Evolutionary conservation across 2,329 filamentous ascomycete species (phyloP).

Genomic region (Ascosphaera pollenicola): DNA sequence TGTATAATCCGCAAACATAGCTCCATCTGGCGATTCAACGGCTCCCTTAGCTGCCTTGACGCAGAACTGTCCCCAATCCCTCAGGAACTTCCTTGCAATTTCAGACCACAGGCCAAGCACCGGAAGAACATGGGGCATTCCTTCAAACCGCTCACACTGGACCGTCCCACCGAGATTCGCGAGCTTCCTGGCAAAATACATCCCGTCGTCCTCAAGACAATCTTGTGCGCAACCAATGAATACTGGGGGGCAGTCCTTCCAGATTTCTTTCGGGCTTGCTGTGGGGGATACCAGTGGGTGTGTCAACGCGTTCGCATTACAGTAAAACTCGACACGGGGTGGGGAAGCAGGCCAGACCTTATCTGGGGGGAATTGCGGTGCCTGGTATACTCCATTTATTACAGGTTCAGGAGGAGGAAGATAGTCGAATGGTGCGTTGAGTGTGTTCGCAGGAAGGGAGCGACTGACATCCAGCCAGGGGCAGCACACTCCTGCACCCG

Average conservation of each 20-base stretch:
- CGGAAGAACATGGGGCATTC: constrained; percentile 30
- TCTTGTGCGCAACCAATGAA: constrained; percentile 22
- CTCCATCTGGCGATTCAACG: constrained; percentile 8
- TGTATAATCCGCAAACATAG: constrained; percentile 13
- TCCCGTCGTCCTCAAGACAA: constrained; percentile 18
- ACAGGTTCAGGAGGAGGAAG: constrained; percentile 12
- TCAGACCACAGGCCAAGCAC: constrained; percentile 29
- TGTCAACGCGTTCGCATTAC: constrained; percentile 14
- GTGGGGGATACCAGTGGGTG: constrained; percentile 23
- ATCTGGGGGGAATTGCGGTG: constrained; percentile 13
- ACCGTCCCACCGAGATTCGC: constrained; percentile 16
- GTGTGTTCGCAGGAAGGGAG: constrained; percentile 18
- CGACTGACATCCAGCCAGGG: constrained; percentile 22
- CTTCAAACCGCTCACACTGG: constrained; percentile 21
- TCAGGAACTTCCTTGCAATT: constrained; percentile 29
- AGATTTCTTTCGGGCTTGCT: constrained; percentile 14
- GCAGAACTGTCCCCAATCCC: constrained; percentile 33
- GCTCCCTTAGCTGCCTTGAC: constrained; percentile 12
- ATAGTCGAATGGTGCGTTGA: constrained; percentile 20
- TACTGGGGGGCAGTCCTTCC: constrained; percentile 20
- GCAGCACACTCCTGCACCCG: constrained; percentile 17
- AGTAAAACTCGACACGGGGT: constrained; percentile 21
- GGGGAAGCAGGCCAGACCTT: constrained; percentile 19
- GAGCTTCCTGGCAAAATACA: constrained; percentile 19
- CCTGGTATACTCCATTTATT: constrained; percentile 8